Evolutionary conservation across 257 asterid species (phyloP).

Genomic region (Lavandula angustifolia): DNA sequence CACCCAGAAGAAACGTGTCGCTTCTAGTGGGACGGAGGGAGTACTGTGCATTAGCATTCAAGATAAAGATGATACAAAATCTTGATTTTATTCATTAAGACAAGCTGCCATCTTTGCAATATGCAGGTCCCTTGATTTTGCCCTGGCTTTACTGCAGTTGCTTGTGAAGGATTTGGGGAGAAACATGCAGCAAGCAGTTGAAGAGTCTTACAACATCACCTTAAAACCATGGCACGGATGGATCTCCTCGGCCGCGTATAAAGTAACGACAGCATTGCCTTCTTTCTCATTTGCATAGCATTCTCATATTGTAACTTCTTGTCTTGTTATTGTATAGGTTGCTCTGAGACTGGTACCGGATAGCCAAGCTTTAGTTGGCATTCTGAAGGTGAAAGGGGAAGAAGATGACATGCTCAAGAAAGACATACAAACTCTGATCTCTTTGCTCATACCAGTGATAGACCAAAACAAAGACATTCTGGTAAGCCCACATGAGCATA

Average conservation of each 20-base stretch:
- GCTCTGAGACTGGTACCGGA: slow-evolving; percentile 82
- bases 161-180: slow-evolving; percentile 62
- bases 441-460: slow-evolving; percentile 55
- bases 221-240: slow-evolving; percentile 97
- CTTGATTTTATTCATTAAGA: too few species aligned
- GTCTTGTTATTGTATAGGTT: slow-evolving; percentile 39
- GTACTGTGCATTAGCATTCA: not conserved
- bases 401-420: slow-evolving; percentile 51
- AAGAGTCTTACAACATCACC: slow-evolving; percentile 62
- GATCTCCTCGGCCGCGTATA: slow-evolving; percentile 84
- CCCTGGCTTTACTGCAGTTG: slow-evolving; percentile 52
- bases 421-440: slow-evolving; percentile 49
- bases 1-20: too few species aligned
- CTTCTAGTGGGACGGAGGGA: too few species aligned
- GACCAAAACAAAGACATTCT: slow-evolving; percentile 52
- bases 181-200: slow-evolving; percentile 73
- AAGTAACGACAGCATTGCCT: slow-evolving; percentile 35
- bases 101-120: not conserved
- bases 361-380: slow-evolving; percentile 36
- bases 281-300: too few species aligned
- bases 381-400: slow-evolving; percentile 61
- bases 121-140: slow-evolving; percentile 77
- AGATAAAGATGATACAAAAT: not conserved
- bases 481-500: slow-evolving; percentile 45
- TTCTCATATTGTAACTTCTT: not conserved